These are phyloP conservation scores for Boletus reticulatus DNA, from an alignment of 768 basidiomycete species.

Conservation along the genomic window DNA sequence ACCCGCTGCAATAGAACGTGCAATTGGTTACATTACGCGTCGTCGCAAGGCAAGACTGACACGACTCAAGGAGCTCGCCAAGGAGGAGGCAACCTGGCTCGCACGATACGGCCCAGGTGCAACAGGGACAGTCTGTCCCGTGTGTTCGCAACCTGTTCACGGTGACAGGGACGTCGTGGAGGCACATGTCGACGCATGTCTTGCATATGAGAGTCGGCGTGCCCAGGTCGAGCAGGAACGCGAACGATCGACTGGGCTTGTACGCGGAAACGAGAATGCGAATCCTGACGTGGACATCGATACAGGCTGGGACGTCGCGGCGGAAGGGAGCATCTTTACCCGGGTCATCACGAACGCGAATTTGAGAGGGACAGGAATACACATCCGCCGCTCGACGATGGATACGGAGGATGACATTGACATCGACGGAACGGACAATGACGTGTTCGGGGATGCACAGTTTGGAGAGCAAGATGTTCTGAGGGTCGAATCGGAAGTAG, in stretches of 20 bases:
- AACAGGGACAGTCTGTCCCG: conserved; percentile 60
- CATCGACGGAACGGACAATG: conserved; percentile 74
- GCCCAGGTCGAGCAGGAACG: conserved; percentile 34
- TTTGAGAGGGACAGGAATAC: conserved; percentile 65
- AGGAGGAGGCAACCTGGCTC: conserved; percentile 49
- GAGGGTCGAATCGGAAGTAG: conserved; percentile 26
- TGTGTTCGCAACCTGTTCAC: conserved; percentile 54
- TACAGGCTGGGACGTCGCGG: conserved; percentile 38
- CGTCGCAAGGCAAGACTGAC: conserved; percentile 66
- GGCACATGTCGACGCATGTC: conserved; percentile 80
- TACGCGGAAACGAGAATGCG: conserved; percentile 31
- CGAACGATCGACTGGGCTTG: conserved; percentile 25
- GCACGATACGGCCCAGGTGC: conserved; percentile 23
- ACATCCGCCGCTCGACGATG: conserved; percentile 51
- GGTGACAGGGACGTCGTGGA: conserved; percentile 75
- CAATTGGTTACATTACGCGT: conserved; percentile 60
- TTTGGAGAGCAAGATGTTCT: conserved; percentile 76
- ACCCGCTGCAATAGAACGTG: conserved; percentile 43
- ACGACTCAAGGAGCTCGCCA: conserved; percentile 65
- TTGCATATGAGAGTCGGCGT: conserved; percentile 52
- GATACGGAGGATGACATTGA: conserved; percentile 82
- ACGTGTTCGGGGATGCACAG: conserved; percentile 63
- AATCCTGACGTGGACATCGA: conserved; percentile 34
- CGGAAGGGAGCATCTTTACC: conserved; percentile 40
- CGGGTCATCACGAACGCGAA: conserved; percentile 35